Conservation (phyloP, 2,329 filamentous ascomycete genomes). For the Beauveria sp. region DNA sequence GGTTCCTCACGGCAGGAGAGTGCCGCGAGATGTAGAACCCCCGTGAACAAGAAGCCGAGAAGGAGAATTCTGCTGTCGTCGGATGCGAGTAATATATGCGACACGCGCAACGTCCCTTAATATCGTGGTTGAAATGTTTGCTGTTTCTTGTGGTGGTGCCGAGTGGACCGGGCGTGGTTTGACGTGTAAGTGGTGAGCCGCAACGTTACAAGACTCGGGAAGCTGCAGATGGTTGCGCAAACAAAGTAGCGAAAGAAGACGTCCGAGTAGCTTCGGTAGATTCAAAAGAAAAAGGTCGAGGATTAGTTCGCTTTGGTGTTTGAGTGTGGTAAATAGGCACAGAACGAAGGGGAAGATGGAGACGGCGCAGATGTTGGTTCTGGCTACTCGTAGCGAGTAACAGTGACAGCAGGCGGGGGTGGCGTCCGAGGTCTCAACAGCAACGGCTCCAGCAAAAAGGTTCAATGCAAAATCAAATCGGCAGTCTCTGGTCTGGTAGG, state of each 20-base stretch:
- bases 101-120: background rate
- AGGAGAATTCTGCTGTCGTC: background rate
- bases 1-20: conserved; percentile 7
- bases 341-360: background rate
- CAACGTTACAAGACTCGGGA: background rate
- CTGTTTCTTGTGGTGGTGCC: conserved; percentile 3
- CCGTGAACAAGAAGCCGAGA: background rate
- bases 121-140: conserved; percentile 9
- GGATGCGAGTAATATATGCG: background rate
- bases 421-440: background rate
- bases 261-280: background rate
- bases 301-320: background rate
- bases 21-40: background rate
- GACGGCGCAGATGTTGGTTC: background rate
- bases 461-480: background rate
- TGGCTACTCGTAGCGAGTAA: background rate
- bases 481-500: background rate
- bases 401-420: conserved; percentile 1
- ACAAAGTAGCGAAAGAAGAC: background rate
- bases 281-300: background rate
- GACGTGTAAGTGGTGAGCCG: conserved; percentile 8
- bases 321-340: background rate
- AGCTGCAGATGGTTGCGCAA: background rate
- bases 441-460: background rate
- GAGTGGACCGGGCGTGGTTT: conserved; percentile 1